Conservation (phyloP, 106 monocot genomes). For the Apostasia shenzhenica region DNA sequence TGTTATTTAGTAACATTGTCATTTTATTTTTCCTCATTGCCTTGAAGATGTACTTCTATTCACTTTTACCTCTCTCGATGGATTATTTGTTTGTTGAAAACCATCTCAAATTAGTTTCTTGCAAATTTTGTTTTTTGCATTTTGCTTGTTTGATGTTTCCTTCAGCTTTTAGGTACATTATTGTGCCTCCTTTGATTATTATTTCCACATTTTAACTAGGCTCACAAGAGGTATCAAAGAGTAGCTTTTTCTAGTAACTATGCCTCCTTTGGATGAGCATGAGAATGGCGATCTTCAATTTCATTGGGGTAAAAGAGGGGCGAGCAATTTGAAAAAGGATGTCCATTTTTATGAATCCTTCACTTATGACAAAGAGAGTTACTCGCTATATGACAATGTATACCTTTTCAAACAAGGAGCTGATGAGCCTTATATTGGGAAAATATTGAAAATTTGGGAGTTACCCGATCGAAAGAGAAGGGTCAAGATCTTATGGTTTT, state of each 20-base stretch:
- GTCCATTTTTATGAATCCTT: slow-evolving; percentile 66
- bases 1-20: too few relatives aligned
- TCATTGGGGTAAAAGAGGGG: slow-evolving; percentile 49
- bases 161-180: not conserved
- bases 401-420: slow-evolving; percentile 52
- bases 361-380: slow-evolving; percentile 34
- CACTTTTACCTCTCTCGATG: not conserved
- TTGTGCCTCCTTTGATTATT: not conserved
- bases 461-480: slow-evolving; percentile 27
- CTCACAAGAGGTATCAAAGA: not conserved
- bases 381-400: slow-evolving; percentile 65
- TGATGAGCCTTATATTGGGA: slow-evolving; percentile 51
- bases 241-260: not conserved
- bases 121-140: not conserved
- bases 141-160: not conserved
- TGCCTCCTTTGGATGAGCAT: slow-evolving; percentile 16
- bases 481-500: slow-evolving; percentile 77
- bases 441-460: slow-evolving; percentile 81
- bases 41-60: too few relatives aligned
- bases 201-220: not conserved
- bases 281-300: slow-evolving; percentile 27
- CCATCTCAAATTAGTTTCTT: not conserved
- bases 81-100: not conserved
- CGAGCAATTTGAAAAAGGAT: slow-evolving; percentile 25
- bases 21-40: too few relatives aligned